phyloP scores from a whole-genome alignment of 2,329 filamentous ascomycete species.

The Cryphonectria japonica region DNA sequence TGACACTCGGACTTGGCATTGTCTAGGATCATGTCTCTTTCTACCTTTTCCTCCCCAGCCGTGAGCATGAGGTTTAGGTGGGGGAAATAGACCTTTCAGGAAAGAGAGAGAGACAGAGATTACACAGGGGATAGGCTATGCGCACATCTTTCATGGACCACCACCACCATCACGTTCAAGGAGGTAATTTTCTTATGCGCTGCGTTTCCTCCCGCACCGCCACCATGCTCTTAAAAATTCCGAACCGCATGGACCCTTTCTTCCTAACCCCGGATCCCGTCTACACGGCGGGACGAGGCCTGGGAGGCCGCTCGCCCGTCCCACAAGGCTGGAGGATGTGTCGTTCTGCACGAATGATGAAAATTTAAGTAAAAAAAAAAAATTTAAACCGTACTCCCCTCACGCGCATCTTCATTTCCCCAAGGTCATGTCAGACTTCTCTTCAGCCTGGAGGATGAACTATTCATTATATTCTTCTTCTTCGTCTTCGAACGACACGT shows the following conservation, averaged over 20 bases:
- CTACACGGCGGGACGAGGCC: background rate
- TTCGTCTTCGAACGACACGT: too few species aligned
- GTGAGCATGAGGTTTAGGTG: background rate
- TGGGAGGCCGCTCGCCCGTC: background rate
- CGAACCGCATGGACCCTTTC: background rate
- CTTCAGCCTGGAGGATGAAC: background rate
- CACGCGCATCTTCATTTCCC: constrained; percentile 4
- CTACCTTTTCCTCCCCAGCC: background rate
- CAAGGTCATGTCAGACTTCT: background rate
- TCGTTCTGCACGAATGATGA: background rate
- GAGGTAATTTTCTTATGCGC: background rate
- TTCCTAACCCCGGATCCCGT: background rate
- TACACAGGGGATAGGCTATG: background rate
- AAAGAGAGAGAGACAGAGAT: background rate
- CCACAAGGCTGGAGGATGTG: constrained; percentile 1
- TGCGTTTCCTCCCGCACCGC: background rate
- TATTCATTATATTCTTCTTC: background rate
- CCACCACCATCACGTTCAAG: too few species aligned
- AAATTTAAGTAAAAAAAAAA: too few species aligned
- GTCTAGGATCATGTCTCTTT: background rate
- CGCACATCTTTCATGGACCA: background rate
- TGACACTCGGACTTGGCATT: background rate
- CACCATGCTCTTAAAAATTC: background rate
- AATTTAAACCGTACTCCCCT: background rate
- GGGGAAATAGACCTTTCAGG: too few species aligned